These are phyloP conservation scores for Waltergamsia citrina DNA, from an alignment of 2,329 filamentous ascomycete genomes.

Conservation along the genomic window DNA sequence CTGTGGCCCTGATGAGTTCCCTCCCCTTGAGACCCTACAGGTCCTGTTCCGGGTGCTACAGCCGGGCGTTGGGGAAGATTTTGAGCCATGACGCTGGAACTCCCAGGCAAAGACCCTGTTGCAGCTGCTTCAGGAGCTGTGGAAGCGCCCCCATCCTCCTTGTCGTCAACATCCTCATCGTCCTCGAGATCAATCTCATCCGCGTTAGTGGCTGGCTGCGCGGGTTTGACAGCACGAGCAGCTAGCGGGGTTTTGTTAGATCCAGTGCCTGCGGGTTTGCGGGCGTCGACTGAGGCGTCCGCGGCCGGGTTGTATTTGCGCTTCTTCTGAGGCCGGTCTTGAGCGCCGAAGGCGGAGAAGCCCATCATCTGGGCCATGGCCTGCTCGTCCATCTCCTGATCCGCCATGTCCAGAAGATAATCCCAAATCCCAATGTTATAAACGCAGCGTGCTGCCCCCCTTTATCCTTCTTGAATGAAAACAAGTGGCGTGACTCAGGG, in stretches of 20 bases:
- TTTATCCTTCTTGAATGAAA: no score
- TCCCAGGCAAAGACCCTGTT: neutral
- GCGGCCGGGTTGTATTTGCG: conserved; percentile 50
- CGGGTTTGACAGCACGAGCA: conserved; percentile 3
- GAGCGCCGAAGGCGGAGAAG: conserved; percentile 59
- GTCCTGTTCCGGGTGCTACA: conserved; percentile 8
- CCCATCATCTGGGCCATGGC: conserved; percentile 63
- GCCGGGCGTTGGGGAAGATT: conserved; percentile 23
- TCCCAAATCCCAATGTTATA: no score
- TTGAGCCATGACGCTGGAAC: neutral
- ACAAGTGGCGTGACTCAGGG: no score
- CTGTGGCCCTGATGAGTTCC: conserved; percentile 4
- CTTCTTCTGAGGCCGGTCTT: conserved; percentile 48
- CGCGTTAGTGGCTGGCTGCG: conserved; percentile 18
- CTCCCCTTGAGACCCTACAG: neutral
- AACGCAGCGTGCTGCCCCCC: no score
- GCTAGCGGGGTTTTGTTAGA: conserved; percentile 25
- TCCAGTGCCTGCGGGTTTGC: conserved; percentile 16
- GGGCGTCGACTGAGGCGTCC: conserved; percentile 27
- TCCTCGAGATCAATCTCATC: conserved; percentile 37
- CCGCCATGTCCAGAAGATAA: no score
- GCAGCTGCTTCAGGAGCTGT: neutral
- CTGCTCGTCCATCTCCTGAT: conserved; percentile 23
- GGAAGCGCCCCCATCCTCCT: conserved; percentile 2
- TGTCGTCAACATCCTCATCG: conserved; percentile 18